phyloP scores from a whole-genome alignment of 441 rosid genomes.

The Aquilaria agallochum region DNA sequence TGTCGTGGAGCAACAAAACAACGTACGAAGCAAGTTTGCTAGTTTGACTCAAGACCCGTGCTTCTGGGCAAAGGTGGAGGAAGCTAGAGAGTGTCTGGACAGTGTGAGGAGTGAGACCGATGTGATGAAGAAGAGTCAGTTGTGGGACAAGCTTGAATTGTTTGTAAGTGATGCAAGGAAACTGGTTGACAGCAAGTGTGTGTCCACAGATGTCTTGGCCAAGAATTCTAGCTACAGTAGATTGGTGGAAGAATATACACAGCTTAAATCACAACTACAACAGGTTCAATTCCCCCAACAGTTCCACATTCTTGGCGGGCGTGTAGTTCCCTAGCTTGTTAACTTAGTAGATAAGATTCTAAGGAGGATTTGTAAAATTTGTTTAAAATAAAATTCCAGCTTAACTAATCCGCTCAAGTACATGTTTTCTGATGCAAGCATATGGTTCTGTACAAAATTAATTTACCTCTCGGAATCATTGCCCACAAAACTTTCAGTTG shows the following conservation, averaged over 20 bases:
- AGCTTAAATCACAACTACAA: slow-evolving; percentile 22
- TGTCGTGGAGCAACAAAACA: slow-evolving; percentile 13
- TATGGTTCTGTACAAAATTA: too few species aligned
- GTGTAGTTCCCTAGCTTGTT: slow-evolving; percentile 23
- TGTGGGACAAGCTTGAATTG: slow-evolving; percentile 29
- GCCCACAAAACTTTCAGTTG: too few species aligned
- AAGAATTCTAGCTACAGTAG: slow-evolving; percentile 55
- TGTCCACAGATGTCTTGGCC: slow-evolving; percentile 56
- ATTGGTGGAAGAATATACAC: slow-evolving; percentile 42
- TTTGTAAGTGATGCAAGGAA: slow-evolving; percentile 38
- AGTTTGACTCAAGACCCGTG: slow-evolving; percentile 75
- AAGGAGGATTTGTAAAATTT: too few species aligned
- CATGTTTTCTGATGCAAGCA: too few species aligned
- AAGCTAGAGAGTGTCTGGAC: slow-evolving; percentile 57
- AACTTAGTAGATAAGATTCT: not conserved
- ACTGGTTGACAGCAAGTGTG: slow-evolving; percentile 48
- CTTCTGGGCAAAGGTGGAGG: slow-evolving; percentile 86
- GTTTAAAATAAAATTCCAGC: not conserved
- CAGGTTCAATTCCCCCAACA: slow-evolving; percentile 12
- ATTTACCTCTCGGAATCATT: too few species aligned
- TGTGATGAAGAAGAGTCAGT: slow-evolving; percentile 4
- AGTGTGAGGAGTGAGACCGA: slow-evolving; percentile 34
- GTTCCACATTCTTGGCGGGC: slow-evolving; percentile 26
- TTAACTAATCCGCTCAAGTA: too few species aligned
- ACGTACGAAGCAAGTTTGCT: slow-evolving; percentile 47